These are phyloP conservation scores for Aspergillus aculeatinus DNA, from an alignment of 2,329 filamentous ascomycete species.

Conservation along the genomic window DNA sequence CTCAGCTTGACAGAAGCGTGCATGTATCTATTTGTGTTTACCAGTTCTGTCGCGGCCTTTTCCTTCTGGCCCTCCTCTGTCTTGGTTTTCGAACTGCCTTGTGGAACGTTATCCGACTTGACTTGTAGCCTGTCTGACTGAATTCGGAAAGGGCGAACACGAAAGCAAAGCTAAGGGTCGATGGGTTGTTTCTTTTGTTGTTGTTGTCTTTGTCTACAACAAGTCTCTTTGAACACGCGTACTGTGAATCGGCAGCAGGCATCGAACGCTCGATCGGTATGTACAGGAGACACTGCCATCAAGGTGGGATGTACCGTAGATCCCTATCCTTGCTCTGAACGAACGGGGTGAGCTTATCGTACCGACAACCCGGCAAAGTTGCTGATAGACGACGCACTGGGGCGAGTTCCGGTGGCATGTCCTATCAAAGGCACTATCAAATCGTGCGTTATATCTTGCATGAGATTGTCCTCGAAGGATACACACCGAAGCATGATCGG, in stretches of 20 bases:
- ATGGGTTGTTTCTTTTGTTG: background rate
- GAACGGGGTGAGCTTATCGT: background rate
- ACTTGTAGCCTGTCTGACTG: background rate
- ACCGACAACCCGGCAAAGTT: background rate
- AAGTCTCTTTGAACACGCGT: background rate
- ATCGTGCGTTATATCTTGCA: constrained; percentile 14
- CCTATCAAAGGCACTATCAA: constrained; percentile 14
- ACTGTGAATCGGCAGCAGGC: background rate
- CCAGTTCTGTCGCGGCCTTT: background rate
- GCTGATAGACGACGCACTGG: background rate
- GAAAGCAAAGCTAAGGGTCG: background rate
- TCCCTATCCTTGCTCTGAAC: too few species aligned
- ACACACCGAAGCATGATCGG: background rate
- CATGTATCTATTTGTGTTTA: background rate
- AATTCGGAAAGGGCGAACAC: background rate
- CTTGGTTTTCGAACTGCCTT: constrained; percentile 6
- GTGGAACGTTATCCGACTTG: constrained; percentile 7
- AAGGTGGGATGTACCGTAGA: background rate
- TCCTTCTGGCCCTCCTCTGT: background rate
- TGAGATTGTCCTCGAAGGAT: constrained; percentile 3
- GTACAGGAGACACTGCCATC: background rate
- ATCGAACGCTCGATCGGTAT: background rate
- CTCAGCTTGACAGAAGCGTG: constrained; percentile 1
- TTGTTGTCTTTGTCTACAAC: background rate
- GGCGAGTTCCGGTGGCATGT: constrained; percentile 2